These are phyloP conservation scores for Sonneratia caseolaris DNA, from an alignment of 345 rosid genomes.

Conservation along the genomic window DNA sequence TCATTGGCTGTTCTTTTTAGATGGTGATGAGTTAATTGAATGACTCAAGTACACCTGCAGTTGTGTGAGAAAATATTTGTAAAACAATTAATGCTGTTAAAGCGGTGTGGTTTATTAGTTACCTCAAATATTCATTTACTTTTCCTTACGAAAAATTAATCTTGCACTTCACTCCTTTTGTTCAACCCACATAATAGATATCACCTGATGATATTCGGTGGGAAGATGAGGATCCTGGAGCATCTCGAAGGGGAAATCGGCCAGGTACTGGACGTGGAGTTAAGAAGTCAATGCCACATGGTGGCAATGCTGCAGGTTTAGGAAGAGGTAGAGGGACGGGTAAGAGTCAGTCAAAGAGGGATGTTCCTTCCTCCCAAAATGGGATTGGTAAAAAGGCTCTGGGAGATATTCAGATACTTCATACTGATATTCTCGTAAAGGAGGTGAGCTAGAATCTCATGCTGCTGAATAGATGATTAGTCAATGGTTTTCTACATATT, in stretches of 20 bases:
- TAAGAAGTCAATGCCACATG: conserved; percentile 58
- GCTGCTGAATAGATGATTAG: background rate
- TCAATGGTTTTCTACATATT: background rate
- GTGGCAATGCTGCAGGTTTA: conserved; percentile 40
- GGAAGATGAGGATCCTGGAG: conserved; percentile 76
- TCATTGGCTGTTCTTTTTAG: background rate
- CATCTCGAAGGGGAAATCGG: conserved; percentile 69
- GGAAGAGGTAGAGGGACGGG: conserved; percentile 88
- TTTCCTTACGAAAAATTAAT: background rate
- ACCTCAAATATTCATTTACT: background rate
- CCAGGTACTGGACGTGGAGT: conserved; percentile 82
- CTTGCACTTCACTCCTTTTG: background rate
- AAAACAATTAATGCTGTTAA: background rate
- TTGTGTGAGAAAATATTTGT: background rate
- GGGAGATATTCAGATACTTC: conserved; percentile 88
- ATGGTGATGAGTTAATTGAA: background rate
- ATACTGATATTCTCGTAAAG: conserved; percentile 79
- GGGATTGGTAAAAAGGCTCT: conserved; percentile 68
- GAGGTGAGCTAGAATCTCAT: conserved; percentile 41
- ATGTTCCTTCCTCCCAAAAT: conserved; percentile 50
- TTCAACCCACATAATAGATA: conserved; percentile 35
- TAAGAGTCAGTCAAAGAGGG: conserved; percentile 49
- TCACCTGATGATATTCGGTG: conserved; percentile 84
- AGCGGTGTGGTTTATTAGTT: background rate
- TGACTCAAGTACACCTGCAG: background rate